Conservation (phyloP, 768 basidiomycete genomes). For the Agrocybe chaxingu region DNA sequence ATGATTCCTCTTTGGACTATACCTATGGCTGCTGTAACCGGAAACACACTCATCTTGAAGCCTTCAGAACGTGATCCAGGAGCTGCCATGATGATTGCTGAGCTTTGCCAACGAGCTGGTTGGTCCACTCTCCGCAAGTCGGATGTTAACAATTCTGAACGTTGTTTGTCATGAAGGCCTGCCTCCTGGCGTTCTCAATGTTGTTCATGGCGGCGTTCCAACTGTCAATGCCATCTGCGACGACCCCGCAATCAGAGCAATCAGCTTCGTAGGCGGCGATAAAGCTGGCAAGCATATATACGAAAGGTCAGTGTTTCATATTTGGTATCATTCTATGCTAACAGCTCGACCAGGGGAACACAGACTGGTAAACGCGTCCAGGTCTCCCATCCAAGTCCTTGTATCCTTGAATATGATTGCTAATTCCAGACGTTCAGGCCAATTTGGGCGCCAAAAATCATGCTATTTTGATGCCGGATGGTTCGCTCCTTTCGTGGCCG, state of each 20-base stretch:
- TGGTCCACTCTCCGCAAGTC: conserved; percentile 5
- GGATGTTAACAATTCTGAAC: no score
- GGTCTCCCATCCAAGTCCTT: conserved; percentile 27
- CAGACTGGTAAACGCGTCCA: conserved; percentile 88
- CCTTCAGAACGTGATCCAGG: conserved; percentile 97
- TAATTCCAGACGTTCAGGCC: conserved; percentile 24
- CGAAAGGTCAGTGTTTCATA: conserved; percentile 50
- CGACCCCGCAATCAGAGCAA: conserved; percentile 86
- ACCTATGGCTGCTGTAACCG: conserved; percentile 82
- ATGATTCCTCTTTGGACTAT: conserved; percentile 99
- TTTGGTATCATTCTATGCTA: background rate
- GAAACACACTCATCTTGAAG: conserved; percentile 93
- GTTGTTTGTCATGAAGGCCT: conserved; percentile 40
- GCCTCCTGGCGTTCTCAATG: conserved; percentile 85
- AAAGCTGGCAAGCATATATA: conserved; percentile 93
- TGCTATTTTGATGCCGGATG: conserved; percentile 90
- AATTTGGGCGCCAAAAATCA: conserved; percentile 97
- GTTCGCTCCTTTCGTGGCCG: conserved; percentile 36
- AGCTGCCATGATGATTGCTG: conserved; percentile 96
- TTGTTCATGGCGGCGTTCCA: conserved; percentile 86
- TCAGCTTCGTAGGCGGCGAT: conserved; percentile 96
- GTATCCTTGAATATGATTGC: background rate
- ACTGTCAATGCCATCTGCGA: conserved; percentile 96
- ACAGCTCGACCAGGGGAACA: conserved; percentile 55
- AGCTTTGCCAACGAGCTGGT: conserved; percentile 87